Base-by-base conservation (phyloP, 2,329 filamentous ascomycete species). In the Fusarium sp. region DNA sequence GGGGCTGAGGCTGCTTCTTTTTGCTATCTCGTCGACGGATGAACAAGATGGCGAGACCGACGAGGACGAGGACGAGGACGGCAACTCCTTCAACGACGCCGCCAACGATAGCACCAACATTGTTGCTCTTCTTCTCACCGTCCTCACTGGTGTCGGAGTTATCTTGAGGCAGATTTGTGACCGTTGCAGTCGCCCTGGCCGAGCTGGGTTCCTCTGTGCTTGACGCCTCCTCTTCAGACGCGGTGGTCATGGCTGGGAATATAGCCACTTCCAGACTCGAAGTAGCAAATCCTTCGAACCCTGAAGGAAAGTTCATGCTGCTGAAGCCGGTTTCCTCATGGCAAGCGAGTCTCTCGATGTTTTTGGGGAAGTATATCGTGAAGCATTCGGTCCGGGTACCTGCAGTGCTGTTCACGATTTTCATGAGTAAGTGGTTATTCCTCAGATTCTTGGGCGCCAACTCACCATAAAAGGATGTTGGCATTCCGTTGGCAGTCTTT, bases 391-490 rank as follows among this genome's bases (percentile, higher is more conserved):
- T 34, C 6, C 3, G n/a, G 22, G 24, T 19, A 22, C 34, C n/a
- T 3, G 7, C 3, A 2, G 62, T 66, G 11, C 63, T 66, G n/a
- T n/a, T 42, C 19, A 41, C 22, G 10, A 35, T 38, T 0, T 35
- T 0, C 32, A 35, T 56, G 5, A 61, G 51, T 7, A 3, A 47
- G 19, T 31, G 15, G 11, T 26, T 26, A 31, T n/a, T n/a, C 13
- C 12, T 7, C 10, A 2, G 1, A 15, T n/a, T 13, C 25, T 3
- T 29, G 19, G 8, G 13, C 1, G 15, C 22, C 19, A 9, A 8
- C 56, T 26, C 32, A 65, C 62, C 61, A 65, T 8, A 63, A 65
- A 13, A 44, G 34, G 12, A 63, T 65, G 3, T 65, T 65, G 9
- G 48, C 19, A 15, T 65, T 65, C 22, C 38, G 39, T 29, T 53